A percentile compares a stretch with the other conserved stretches of the same genome.
These are phyloP conservation scores for Pseudogymnoascus sp. DNA, from an alignment of 2,329 filamentous ascomycete species.

Conservation along the genomic window DNA sequence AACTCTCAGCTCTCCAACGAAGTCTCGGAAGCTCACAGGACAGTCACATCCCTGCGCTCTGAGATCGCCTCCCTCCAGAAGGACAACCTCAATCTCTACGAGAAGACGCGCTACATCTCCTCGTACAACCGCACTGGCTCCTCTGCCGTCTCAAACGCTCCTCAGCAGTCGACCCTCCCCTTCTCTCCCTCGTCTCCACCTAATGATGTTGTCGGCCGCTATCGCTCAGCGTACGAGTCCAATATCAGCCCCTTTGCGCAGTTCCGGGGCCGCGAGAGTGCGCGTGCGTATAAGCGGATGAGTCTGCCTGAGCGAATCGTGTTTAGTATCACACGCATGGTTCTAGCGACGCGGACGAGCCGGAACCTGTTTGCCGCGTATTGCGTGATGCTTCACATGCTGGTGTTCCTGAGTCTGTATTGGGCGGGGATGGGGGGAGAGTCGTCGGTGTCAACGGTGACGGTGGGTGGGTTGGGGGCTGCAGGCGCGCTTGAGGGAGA, in stretches of 20 bases:
- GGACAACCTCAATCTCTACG: slow-evolving; percentile 91
- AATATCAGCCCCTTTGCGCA: slow-evolving; percentile 94
- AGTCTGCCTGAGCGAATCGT: slow-evolving; percentile 82
- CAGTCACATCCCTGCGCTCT: slow-evolving; percentile 76
- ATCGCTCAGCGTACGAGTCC: slow-evolving; percentile 86
- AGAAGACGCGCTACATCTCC: slow-evolving; percentile 94
- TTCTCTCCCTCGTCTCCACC: slow-evolving; percentile 48
- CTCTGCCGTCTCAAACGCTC: slow-evolving; percentile 58
- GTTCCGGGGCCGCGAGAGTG: slow-evolving; percentile 87
- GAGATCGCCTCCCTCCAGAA: slow-evolving; percentile 89
- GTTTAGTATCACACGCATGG: slow-evolving; percentile 83
- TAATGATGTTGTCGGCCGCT: slow-evolving; percentile 69
- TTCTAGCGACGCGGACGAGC: slow-evolving; percentile 81
- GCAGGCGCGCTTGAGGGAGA: not conserved
- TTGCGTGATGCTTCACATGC: slow-evolving; percentile 76
- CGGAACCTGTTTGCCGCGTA: slow-evolving; percentile 91
- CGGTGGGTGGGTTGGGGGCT: not conserved
- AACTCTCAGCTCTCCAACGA: slow-evolving; percentile 87
- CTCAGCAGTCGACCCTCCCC: slow-evolving; percentile 64
- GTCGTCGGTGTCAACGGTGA: not conserved
- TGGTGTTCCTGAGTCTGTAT: slow-evolving; percentile 82
- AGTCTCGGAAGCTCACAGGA: slow-evolving; percentile 73
- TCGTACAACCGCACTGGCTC: slow-evolving; percentile 69
- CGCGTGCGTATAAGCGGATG: slow-evolving; percentile 87
- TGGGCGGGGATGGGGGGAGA: slow-evolving; percentile 65